These are phyloP conservation scores for Rhypophila decipiens DNA, from an alignment of 495 filamentous ascomycete species.

Conservation along the genomic window DNA sequence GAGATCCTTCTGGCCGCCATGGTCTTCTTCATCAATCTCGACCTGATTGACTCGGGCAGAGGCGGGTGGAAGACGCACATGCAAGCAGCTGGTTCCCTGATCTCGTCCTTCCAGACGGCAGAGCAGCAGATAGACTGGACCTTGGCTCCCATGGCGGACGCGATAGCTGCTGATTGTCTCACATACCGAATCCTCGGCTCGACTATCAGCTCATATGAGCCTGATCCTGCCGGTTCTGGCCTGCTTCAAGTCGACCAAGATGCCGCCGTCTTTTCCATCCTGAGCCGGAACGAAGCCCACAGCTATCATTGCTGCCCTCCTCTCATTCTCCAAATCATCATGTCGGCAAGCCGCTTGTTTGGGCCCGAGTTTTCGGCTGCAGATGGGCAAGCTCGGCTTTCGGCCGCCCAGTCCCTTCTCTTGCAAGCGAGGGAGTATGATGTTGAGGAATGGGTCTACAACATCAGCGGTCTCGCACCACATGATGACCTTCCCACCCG, in stretches of 20 bases:
- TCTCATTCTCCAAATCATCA: conserved; percentile 30
- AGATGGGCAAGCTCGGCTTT: conserved; percentile 10
- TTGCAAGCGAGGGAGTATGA: conserved; percentile 25
- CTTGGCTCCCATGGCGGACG: conserved; percentile 30
- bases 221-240: conserved; percentile 5
- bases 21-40: conserved; percentile 52
- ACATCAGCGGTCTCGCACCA: conserved; percentile 24
- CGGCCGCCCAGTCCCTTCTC: conserved; percentile 21
- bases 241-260: conserved; percentile 14
- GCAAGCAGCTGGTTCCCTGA: conserved; percentile 40
- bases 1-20: conserved; percentile 43
- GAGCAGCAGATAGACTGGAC: conserved; percentile 19
- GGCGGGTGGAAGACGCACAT: conserved; percentile 51
- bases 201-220: conserved; percentile 15
- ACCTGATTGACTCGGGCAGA: conserved; percentile 51
- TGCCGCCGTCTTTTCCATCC: conserved; percentile 25
- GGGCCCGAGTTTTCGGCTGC: conserved; percentile 9
- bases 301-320: conserved; percentile 44
- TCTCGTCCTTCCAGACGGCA: conserved; percentile 21
- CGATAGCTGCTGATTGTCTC: conserved; percentile 39
- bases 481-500: conserved; percentile 29
- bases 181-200: conserved; percentile 38
- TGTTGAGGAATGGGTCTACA: conserved; percentile 30
- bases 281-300: conserved; percentile 35
- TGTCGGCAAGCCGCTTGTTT: conserved; percentile 27